A percentile compares a stretch with the other conserved stretches of the same genome.
Evolutionary conservation across 768 basidiomycete species (phyloP).

Genomic region (Macrocybe gigantea): DNA sequence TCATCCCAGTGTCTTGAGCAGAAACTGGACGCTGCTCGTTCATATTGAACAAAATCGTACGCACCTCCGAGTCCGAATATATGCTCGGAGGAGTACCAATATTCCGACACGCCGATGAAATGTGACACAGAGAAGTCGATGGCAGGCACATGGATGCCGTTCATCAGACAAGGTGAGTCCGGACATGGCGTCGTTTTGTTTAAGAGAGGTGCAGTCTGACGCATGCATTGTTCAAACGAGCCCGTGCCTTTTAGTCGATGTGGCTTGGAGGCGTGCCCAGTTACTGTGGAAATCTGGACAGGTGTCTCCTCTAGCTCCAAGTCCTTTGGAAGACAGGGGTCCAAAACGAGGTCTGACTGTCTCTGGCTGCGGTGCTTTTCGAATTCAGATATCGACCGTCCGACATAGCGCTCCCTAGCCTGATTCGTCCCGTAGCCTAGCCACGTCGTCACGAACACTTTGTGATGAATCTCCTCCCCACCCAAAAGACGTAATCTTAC

Average conservation of each 20-base stretch:
- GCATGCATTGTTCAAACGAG: constrained; percentile 81
- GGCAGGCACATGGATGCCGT: constrained; percentile 87
- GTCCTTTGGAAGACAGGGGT: constrained; percentile 87
- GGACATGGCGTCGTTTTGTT: constrained; percentile 83
- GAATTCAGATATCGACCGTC: constrained; percentile 54
- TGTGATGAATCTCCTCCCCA: constrained; percentile 84
- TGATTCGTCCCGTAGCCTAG: constrained; percentile 97
- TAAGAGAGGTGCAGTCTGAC: constrained; percentile 66
- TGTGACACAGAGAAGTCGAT: constrained; percentile 92
- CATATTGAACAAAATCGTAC: constrained; percentile 95
- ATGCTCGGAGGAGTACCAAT: constrained; percentile 99
- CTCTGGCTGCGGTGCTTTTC: constrained; percentile 31
- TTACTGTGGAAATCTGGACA: constrained; percentile 31
- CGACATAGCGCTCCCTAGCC: constrained; percentile 90
- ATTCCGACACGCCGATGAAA: constrained; percentile 97
- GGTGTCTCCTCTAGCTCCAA: constrained; percentile 58
- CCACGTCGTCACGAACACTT: constrained; percentile 98
- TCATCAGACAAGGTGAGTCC: constrained; percentile 85
- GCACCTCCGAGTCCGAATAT: constrained; percentile 92
- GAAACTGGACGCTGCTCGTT: constrained; percentile 84
- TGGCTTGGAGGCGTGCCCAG: constrained; percentile 38
- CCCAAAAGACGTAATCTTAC: constrained; percentile 78
- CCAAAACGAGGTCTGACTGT: constrained; percentile 44
- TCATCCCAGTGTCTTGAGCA: constrained; percentile 76
- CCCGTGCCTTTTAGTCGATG: constrained; percentile 81